phyloP scores from a whole-genome alignment of 495 filamentous ascomycete genomes.

The Lophiostoma macrostomum region DNA sequence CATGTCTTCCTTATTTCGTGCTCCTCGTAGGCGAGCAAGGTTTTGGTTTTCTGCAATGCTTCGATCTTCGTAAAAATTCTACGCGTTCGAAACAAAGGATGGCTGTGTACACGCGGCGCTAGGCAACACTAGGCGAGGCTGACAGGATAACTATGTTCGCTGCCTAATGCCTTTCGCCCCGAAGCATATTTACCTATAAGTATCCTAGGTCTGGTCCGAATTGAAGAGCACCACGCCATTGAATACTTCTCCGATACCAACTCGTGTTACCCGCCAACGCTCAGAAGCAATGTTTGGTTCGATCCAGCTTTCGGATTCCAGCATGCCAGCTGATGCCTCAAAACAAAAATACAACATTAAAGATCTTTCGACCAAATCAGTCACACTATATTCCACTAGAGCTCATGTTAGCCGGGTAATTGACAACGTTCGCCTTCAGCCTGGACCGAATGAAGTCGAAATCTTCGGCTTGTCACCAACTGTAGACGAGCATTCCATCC shows the following conservation, averaged over 20 bases:
- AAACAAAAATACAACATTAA: slow-evolving; percentile 44
- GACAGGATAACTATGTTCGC: too few species aligned
- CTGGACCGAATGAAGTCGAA: slow-evolving; percentile 61
- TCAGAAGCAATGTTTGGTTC: slow-evolving; percentile 17
- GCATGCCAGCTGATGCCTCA: slow-evolving; percentile 7
- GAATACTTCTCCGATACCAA: too few species aligned
- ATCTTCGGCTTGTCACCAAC: slow-evolving; percentile 63
- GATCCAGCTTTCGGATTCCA: not conserved
- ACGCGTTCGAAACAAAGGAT: too few species aligned
- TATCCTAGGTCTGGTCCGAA: too few species aligned
- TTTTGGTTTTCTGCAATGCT: too few species aligned
- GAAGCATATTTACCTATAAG: not conserved
- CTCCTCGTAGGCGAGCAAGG: too few species aligned
- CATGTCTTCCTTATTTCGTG: too few species aligned
- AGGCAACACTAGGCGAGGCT: slow-evolving; percentile 9
- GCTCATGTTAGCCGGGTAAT: slow-evolving; percentile 65
- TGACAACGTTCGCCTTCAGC: slow-evolving; percentile 56
- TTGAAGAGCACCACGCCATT: too few species aligned
- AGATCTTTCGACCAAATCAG: slow-evolving; percentile 56
- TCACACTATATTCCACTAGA: slow-evolving; percentile 59
- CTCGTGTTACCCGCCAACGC: too few species aligned
- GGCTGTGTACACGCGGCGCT: too few species aligned
- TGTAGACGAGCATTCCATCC: slow-evolving; percentile 64
- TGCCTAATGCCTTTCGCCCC: not conserved
- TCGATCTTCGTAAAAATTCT: too few species aligned